Base-by-base conservation (phyloP, 2,329 filamentous ascomycete species). In the Helotiales sp. region DNA sequence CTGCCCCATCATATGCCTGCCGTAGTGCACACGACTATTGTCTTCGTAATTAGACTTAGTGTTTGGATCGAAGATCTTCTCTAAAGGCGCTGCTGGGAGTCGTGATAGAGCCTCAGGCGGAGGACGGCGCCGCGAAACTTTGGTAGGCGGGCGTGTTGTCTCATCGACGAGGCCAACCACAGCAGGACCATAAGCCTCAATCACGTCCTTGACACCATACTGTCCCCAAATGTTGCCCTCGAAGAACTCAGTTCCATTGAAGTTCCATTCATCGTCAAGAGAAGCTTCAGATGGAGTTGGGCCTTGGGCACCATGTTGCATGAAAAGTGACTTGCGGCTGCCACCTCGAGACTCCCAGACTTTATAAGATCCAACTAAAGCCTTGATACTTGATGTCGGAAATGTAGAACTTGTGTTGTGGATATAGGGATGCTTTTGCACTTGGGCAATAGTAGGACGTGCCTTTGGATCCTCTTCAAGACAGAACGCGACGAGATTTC, bases 321-420 rank as follows among this genome's bases (percentile, higher is more conserved):
- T 83, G 70, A 91, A 91, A 0, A 91, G 80, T 15, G 88, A 90
- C 69, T 86, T 87, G 54, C 92, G 86, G 71, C 87, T 87, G 30
- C 91, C 91, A 28, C 92, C 92, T 72, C 87, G 85, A 8, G 88
- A 85, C 77, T 94, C 91, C 92, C 92, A 95, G 22, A 89, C 76
- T 75, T 89, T 90, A 79, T 91, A 95, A 13, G 87, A 89, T 70
- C 88, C 86, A 10, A 95, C 89, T 1, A 95, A 82, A 67, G 87
- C 83, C 2, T 87, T 81, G 2, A 95, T 83, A 3, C 82, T 84
- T 0, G 85, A 85, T 0, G 89, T 88, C 0, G 92, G 91, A 73
- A 91, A 89, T 52, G 81, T 81, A 13, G 85, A 81, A 6, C 83
- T 82, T 0, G 90, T 91, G 67, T 89, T 86, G 66, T 80, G 81